phyloP scores from a whole-genome alignment of 129 eudicot species.

The Flaveria trinervia region DNA sequence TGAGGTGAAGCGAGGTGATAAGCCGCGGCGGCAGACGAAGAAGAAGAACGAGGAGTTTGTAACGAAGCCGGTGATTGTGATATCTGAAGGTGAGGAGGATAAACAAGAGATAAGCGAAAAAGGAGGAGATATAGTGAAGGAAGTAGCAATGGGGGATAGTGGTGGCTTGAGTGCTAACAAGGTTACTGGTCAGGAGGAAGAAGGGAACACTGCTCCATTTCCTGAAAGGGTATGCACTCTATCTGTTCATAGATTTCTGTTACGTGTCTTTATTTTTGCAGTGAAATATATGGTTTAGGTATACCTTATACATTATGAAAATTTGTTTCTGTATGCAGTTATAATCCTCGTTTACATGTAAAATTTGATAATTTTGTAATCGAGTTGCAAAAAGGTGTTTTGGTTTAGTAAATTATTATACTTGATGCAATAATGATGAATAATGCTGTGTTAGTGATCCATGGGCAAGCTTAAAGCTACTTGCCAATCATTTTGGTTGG shows the following conservation, averaged over 20 bases:
- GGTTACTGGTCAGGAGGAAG: conserved; percentile 62
- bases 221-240: conserved; percentile 63
- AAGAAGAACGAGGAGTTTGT: conserved; percentile 19
- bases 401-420: conserved; percentile 6
- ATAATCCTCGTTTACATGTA: not conserved
- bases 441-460: not conserved
- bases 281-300: not conserved
- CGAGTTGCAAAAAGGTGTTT: not conserved
- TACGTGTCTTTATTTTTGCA: not conserved
- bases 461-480: not conserved
- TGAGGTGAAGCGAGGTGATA: not conserved
- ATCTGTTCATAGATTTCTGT: not conserved
- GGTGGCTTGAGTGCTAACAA: conserved; percentile 80
- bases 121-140: conserved; percentile 19
- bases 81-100: conserved; percentile 13
- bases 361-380: not conserved
- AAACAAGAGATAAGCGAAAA: not conserved
- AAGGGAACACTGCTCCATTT: conserved; percentile 61
- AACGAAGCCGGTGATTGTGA: conserved; percentile 22
- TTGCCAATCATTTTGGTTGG: not conserved
- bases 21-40: conserved; percentile 37
- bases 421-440: not conserved
- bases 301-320: not conserved
- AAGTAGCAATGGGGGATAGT: conserved; percentile 59
- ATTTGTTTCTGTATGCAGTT: not conserved